Base-by-base conservation (phyloP, 768 basidiomycete species). In the Pleurotus tuber-regium region DNA sequence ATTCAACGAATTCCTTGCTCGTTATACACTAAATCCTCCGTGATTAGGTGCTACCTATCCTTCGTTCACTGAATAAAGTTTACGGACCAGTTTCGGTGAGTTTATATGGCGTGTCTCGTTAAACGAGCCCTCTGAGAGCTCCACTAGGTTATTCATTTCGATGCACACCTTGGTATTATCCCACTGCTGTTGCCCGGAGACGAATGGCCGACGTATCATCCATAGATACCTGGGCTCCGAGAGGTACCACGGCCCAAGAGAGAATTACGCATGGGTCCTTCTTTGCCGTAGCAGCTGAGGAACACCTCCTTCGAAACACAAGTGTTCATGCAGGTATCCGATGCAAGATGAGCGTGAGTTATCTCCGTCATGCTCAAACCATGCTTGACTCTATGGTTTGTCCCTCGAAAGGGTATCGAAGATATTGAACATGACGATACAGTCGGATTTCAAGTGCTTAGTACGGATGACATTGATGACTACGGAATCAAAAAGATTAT, bases 301-400 rank as follows among this genome's bases (percentile, higher is more conserved):
- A 84, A 50, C 76, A 77, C 2, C 74, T 84, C 21, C 70, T 87
- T 61, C 66, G 74, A 35, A 78, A 80, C 55, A 71, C 72, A 4
- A 83, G 80, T 50, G 76, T 87, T n/a, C 86, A 87, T 59, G 86
- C 80, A 18, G 86, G 86, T 5, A 79, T 87, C 55, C 71, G 86
- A 30, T 82, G 79, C 58, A 81, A 84, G 55, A 66, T 86, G 41
- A 53, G 59, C 19, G 75, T 66, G 30, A 4, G 21, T 26, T 18
- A 24, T 25, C 7, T 35, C 38, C 30, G 19, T 50, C 24, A 44
- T 28, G 18, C 18, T 33, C 4, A 41, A n/a, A 35, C 21, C 23
- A 26, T 38, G 14, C 4, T 19, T 12, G 18, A 26, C 25, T 16
- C 16, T 21, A 41, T 24, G 18, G 21, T 12, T 42, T 1, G 23